phyloP scores from a whole-genome alignment of 106 monocot species.

The Apostasia ramifera region DNA sequence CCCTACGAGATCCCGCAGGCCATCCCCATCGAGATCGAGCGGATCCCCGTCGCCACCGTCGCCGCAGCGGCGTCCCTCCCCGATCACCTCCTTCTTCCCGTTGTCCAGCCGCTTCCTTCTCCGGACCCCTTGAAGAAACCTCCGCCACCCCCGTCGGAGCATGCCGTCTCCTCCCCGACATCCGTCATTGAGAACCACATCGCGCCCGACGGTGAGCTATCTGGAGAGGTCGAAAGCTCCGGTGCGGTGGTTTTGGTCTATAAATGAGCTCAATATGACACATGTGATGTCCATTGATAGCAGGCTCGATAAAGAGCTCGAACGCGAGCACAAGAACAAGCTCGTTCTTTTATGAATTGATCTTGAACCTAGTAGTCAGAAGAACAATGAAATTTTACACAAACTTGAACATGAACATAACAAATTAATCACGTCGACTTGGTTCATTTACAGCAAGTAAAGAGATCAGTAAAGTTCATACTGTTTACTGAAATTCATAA shows the following conservation, averaged over 20 bases:
- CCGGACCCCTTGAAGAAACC: not conserved
- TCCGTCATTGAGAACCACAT: constrained; percentile 46
- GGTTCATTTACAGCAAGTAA: too few relatives aligned
- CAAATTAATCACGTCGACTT: too few relatives aligned
- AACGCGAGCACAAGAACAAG: too few relatives aligned
- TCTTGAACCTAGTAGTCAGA: too few relatives aligned
- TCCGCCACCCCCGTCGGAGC: not conserved
- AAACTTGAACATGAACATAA: too few relatives aligned
- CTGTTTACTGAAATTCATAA: too few relatives aligned
- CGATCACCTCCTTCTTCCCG: constrained; percentile 23
- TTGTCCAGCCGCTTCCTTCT: constrained; percentile 43
- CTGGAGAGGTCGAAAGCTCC: constrained; percentile 21
- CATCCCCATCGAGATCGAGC: constrained; percentile 71
- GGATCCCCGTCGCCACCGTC: constrained; percentile 73
- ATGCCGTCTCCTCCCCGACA: constrained; percentile 20
- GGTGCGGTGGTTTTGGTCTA: constrained; percentile 12
- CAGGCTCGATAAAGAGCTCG: too few relatives aligned
- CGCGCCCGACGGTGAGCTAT: constrained; percentile 25
- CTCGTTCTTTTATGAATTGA: too few relatives aligned
- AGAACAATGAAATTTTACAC: too few relatives aligned
- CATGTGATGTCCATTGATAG: too few relatives aligned
- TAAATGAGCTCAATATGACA: too few relatives aligned
- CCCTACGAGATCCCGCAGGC: constrained; percentile 73
- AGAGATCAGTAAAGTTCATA: too few relatives aligned
- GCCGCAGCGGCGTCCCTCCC: constrained; percentile 20